These are phyloP conservation scores for Hypoxylon subgilvum DNA, from an alignment of 495 filamentous ascomycete species.

Conservation along the genomic window DNA sequence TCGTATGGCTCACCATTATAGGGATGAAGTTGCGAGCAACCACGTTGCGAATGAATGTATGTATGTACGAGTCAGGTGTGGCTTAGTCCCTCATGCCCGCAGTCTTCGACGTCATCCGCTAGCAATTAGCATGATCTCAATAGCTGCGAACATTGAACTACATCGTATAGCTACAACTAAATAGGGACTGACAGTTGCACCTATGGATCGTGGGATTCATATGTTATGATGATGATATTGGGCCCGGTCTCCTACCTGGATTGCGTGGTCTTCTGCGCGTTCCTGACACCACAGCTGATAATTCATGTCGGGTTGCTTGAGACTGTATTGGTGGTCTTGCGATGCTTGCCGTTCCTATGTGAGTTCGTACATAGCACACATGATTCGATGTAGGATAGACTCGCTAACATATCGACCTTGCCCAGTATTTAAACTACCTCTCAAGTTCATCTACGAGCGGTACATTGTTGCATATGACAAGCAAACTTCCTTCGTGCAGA, in stretches of 20 bases:
- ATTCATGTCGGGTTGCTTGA: conserved; percentile 62
- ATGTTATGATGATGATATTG: conserved; percentile 56
- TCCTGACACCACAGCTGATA: conserved; percentile 69
- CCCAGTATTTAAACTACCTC: conserved; percentile 63
- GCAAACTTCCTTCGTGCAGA: conserved; percentile 66
- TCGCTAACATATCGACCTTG: no score
- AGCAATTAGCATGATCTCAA: not conserved
- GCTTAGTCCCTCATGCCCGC: conserved; percentile 1
- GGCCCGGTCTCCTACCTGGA: conserved; percentile 73
- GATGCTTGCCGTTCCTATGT: conserved; percentile 75
- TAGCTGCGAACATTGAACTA: not conserved
- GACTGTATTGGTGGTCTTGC: conserved; percentile 60
- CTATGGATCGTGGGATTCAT: not conserved
- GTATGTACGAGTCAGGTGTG: no score
- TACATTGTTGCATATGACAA: conserved; percentile 54
- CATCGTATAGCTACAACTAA: not conserved
- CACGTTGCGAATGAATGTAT: not conserved
- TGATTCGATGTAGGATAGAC: not conserved
- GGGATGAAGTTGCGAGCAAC: not conserved
- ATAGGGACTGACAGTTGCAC: not conserved
- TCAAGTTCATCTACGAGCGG: conserved; percentile 62
- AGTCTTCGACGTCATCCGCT: conserved; percentile 38
- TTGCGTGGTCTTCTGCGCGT: conserved; percentile 69
- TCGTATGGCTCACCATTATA: not conserved
- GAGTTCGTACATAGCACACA: conserved; percentile 30